A percentile compares a stretch with the other conserved stretches of the same genome.
phyloP scores from a whole-genome alignment of 371 early-diverging fungal species.

The Mortierella sp. region DNA sequence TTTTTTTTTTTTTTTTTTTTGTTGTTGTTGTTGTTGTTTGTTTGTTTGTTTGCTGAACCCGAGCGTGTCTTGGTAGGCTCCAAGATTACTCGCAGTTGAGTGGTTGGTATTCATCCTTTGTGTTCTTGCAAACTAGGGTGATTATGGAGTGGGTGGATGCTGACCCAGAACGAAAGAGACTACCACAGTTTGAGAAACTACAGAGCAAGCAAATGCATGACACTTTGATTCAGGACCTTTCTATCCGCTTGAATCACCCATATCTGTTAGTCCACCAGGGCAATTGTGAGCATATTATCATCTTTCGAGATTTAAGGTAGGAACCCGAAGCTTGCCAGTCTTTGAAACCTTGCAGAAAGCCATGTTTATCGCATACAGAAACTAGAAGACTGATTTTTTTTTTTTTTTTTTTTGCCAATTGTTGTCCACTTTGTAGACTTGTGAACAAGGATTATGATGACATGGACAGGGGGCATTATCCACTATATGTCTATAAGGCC shows the following conservation, averaged over 20 bases:
- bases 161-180: slow-evolving; percentile 25
- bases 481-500: slow-evolving; percentile 32
- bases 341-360: not conserved
- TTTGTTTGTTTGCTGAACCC: no score
- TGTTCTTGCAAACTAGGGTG: slow-evolving; percentile 1
- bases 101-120: no score
- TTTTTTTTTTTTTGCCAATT: not conserved
- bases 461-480: slow-evolving; percentile 58
- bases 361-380: no score
- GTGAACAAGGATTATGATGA: slow-evolving; percentile 55
- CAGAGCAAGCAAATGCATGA: slow-evolving; percentile 61
- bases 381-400: not conserved
- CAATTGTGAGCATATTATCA: slow-evolving; percentile 77
- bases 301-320: slow-evolving; percentile 71
- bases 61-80: no score
- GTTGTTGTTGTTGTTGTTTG: not conserved
- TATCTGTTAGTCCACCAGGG: slow-evolving; percentile 79
- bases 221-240: slow-evolving; percentile 63
- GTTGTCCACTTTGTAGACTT: slow-evolving; percentile 15
- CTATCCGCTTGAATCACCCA: slow-evolving; percentile 67
- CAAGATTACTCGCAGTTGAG: no score
- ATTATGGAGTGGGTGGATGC: slow-evolving; percentile 55
- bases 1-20: not conserved
- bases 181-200: slow-evolving; percentile 14
- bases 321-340: not conserved